Evolutionary conservation across 768 basidiomycete species (phyloP), one percentile per base, ranked within the genome.

Genomic region (Hemileccinum rubropunctum): DNA sequence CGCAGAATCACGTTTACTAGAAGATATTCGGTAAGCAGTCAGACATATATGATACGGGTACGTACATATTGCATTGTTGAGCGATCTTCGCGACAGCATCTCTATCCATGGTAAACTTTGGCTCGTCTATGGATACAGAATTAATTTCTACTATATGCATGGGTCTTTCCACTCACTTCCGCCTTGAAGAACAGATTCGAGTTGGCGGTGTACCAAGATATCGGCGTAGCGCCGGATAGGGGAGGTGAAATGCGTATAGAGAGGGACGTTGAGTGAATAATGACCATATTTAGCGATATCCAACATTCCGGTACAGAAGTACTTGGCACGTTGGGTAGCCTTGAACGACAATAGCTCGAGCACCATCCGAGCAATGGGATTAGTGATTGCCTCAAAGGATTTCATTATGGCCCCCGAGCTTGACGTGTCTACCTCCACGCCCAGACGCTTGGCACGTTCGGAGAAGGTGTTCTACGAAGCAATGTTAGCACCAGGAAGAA

Each of bases 261-360:
- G 77, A 15, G 97, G 94, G 6, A 82, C 74, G 57, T 84, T 95
- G 57, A 98, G 74, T 0, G 95, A 86, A 66, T 91, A 98, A 70
- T 99, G 97, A 27, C 82, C 73, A 63, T 98, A 99, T 74, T 98
- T 98, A 36, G 94, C 92, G 62, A 99, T 99, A 69, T 99, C 97
- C 59, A 99, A 76, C 95, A 98, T 98, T 55, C 97, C 97, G 21
- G 94, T 82, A 65, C 97, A 99, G 84, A 98, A 98, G 71, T 99
- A 99, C 69, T 94, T 95, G 58, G 97, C 92, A 45, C 86, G 81
- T 52, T 92, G 88, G 53, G 94, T 98, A n/a, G 93, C 87, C 70
- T 97, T 97, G 67, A 81, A 84, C 14, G 85, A 83, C 36, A 98
- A 75, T 30, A 97, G 65, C 67, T 94, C 85, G 10, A 99, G 74